Evolutionary conservation across 176 grass and related monocot species (phyloP), one percentile per base, ranked within the genome.

Genomic region (Otatea glauca): DNA sequence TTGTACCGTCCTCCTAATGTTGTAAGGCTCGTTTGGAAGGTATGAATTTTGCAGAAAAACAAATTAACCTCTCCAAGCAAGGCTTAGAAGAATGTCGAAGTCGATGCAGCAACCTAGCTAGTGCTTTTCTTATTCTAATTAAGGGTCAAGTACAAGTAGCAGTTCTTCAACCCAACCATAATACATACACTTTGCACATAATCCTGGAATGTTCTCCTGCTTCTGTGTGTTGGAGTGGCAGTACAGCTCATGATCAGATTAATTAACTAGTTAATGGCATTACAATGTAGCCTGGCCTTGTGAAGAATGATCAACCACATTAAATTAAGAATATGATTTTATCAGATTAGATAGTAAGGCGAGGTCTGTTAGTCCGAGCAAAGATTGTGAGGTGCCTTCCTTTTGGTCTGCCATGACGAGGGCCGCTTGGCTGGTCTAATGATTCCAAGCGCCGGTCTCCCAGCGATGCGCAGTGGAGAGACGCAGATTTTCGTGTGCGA

Each of bases 401-500:
- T 63, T 81, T 75, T 13, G 67, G 81, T 73, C 74, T n/a, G 84
- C 41, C 58, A 82, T 54, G 49, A 54, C 72, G 16, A 37, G 17
- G 49, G 29, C 62, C 62, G 3, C 6, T 8, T 34, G 62, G 27
- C 62, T 8, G 62, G 5, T 27, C 72, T 62, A 29, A 17, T 61
- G 21, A 24, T 60, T 56, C 74, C 27, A n/a, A 45, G 49, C 79
- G 51, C 73, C 74, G 10, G 48, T 14, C 49, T 41, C 67, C 55
- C 48, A 47, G 42, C 74, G 62, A 68, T 51, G 68, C 18, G 73
- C 75, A 50, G 79, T 60, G 74, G 60, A 61, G 79, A 64, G 29
- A 35, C 68, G 34, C 39, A 25, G 55, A 65, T 53, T 23, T 44
- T 34, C 16, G 17, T 20, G 24, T 14, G 72, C 60, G 15, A 0